A percentile compares a stretch with the other conserved stretches of the same genome.
Conservation (phyloP, 352 stramenopile species). For the Pythium sp. region DNA sequence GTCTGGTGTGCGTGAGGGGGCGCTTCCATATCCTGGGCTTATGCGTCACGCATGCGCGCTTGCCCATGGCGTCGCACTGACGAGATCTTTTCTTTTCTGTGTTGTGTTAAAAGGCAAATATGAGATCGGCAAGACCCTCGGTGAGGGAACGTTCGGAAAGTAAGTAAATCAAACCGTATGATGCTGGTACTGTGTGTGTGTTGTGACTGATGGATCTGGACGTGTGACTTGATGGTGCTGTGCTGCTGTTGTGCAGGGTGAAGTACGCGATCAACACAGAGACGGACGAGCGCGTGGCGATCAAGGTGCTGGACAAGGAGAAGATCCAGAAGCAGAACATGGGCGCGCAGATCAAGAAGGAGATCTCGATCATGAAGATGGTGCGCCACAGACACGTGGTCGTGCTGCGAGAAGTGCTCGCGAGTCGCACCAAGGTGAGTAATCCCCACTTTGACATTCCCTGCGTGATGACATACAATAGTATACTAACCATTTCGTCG, state of each 20-base stretch:
- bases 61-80: not conserved
- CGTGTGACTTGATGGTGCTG: not conserved
- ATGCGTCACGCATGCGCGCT: not conserved
- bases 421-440: slow-evolving; percentile 93
- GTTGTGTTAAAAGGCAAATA: slow-evolving; percentile 90
- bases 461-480: not conserved
- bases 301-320: slow-evolving; percentile 98
- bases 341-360: slow-evolving; percentile 97
- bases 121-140: slow-evolving; percentile 95
- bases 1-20: not conserved
- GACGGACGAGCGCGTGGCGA: slow-evolving; percentile 93
- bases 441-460: not conserved
- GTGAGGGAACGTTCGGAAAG: slow-evolving; percentile 97
- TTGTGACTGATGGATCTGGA: not conserved
- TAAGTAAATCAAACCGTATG: slow-evolving; percentile 33
- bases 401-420: slow-evolving; percentile 88
- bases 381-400: slow-evolving; percentile 89
- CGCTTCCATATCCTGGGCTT: not conserved
- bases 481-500: not conserved
- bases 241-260: slow-evolving; percentile 43
- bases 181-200: not conserved
- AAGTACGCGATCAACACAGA: slow-evolving; percentile 96
- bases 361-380: slow-evolving; percentile 99
- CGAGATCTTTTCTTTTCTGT: slow-evolving; percentile 21
- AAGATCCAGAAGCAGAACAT: slow-evolving; percentile 99